Conservation (phyloP, 164 flowering plant species). For the Nymphaea colorata region DNA sequence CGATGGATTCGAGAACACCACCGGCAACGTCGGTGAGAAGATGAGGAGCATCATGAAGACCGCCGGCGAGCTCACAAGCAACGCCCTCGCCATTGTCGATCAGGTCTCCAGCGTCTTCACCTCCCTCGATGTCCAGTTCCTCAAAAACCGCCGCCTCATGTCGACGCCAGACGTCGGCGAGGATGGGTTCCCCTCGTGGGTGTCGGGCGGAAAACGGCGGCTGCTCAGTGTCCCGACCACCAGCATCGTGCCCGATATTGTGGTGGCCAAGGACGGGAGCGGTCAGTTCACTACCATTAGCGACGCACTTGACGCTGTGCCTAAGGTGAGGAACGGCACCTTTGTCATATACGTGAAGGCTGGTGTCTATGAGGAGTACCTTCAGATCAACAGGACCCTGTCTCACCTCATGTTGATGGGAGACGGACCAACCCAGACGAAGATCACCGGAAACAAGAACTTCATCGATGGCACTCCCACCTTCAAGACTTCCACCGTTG, state of each 20-base stretch:
- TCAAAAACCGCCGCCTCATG: background rate
- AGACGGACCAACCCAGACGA: conserved; percentile 37
- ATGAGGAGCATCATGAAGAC: conserved; percentile 1
- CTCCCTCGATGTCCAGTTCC: background rate
- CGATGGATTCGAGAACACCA: conserved; percentile 5
- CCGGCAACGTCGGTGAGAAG: conserved; percentile 2
- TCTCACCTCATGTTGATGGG: conserved; percentile 43
- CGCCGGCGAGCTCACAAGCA: conserved; percentile 4
- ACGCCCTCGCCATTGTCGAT: conserved; percentile 6
- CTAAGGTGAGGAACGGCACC: conserved; percentile 12
- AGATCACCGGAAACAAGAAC: conserved; percentile 28
- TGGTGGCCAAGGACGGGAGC: conserved; percentile 6
- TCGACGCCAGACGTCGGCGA: no score
- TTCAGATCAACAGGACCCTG: conserved; percentile 27
- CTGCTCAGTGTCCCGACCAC: conserved; percentile 11
- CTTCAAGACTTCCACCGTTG: conserved; percentile 41
- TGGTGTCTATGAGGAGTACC: conserved; percentile 47
- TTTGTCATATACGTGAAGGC: conserved; percentile 36
- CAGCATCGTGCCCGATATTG: conserved; percentile 22
- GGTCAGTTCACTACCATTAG: conserved; percentile 1
- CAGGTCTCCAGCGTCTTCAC: background rate
- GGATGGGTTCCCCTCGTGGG: conserved; percentile 26
- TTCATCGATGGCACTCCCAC: conserved; percentile 38
- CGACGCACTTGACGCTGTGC: conserved; percentile 2
- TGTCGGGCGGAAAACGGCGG: conserved; percentile 10